Base-by-base conservation (phyloP, 2,329 filamentous ascomycete species). In the Aspergillus carbonarius region DNA sequence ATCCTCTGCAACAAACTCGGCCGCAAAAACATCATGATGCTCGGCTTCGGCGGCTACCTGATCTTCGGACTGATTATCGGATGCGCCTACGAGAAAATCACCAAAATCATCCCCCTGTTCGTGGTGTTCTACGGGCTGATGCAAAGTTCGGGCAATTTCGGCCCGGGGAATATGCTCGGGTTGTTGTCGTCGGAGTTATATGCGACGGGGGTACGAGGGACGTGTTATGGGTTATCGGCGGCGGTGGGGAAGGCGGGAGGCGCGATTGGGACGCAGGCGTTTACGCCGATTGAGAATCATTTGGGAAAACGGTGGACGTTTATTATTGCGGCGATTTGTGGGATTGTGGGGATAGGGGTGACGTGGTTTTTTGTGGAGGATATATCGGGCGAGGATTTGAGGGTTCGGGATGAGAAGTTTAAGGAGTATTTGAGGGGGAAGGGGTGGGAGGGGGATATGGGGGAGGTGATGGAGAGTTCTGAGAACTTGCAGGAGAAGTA, bases 91-190 rank as follows among this genome's bases (percentile, higher is more conserved):
- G 51, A 54, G 12, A 42, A 34, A 20, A 54, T 54, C 39, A 54
- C 39, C 51, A 54, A 44, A 37, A 54, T 54, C n/a, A 54, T 54
- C 13, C 51, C 51, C 2, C 37, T 54, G 1, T 54, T 54, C 10
- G 51, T 54, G n/a, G 40, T 54, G 7, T 54, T 54, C 27, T 54
- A 54, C 37, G 51, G 51, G 1, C 23, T 54, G n/a, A 54, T 54
- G 51, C 51, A 54, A 37, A 54, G 51, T n/a, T 54, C 37, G 6
- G 51, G 37, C 6, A 44, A 42, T 18, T 42, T 44, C 13, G 51
- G 51, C 5, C 51, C 51, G 1, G 51, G 51, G 0, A 54, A 54
- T 15, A 44, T 44, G 37, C 37, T 54, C 20, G 51, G 51, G 1
- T 20, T 54, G 25, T 25, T 54, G 6, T 44, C 37, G 5, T 54